phyloP scores from a whole-genome alignment of 208 protist species.

The Leishmania turanica region DNA sequence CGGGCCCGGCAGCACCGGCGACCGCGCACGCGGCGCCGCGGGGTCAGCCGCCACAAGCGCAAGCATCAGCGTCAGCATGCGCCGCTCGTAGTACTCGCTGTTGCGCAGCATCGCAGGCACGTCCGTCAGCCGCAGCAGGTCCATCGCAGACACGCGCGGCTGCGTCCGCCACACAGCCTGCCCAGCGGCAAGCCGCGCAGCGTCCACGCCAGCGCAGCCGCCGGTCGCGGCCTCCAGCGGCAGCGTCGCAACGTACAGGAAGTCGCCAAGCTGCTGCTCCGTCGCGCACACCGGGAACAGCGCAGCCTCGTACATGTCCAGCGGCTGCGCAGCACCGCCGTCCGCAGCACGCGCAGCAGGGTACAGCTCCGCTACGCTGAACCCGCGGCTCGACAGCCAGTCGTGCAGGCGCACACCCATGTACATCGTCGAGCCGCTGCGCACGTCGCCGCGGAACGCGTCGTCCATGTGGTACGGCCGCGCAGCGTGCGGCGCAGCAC shows the following conservation, averaged over 20 bases:
- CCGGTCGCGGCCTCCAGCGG: conserved; percentile 1
- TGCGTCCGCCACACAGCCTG: conserved; percentile 34
- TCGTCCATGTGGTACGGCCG: conserved; percentile 53
- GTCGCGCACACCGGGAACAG: conserved; percentile 45
- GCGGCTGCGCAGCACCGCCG: not conserved
- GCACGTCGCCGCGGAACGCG: conserved; percentile 35
- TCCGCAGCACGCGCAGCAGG: not conserved
- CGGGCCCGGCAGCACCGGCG: conserved; percentile 5
- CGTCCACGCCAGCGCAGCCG: conserved; percentile 10
- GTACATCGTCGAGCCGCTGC: conserved; percentile 29
- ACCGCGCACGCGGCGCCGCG: not conserved
- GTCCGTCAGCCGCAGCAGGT: conserved; percentile 38
- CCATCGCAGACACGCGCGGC: conserved; percentile 44
- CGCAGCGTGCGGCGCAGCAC: conserved; percentile 18
- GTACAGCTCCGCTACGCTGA: conserved; percentile 29
- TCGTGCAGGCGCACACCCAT: conserved; percentile 30
- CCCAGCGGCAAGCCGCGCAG: conserved; percentile 14
- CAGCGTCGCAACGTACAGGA: conserved; percentile 33
- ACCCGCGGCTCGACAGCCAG: conserved; percentile 34
- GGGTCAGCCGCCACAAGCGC: conserved; percentile 15
- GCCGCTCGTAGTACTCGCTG: conserved; percentile 39
- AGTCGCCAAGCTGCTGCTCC: conserved; percentile 31
- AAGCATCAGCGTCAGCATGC: conserved; percentile 33
- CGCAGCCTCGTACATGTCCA: conserved; percentile 37
- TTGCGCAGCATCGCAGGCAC: conserved; percentile 23